Base-by-base conservation (phyloP, 2,329 filamentous ascomycete species). In the Teratosphaeria gauchensis region DNA sequence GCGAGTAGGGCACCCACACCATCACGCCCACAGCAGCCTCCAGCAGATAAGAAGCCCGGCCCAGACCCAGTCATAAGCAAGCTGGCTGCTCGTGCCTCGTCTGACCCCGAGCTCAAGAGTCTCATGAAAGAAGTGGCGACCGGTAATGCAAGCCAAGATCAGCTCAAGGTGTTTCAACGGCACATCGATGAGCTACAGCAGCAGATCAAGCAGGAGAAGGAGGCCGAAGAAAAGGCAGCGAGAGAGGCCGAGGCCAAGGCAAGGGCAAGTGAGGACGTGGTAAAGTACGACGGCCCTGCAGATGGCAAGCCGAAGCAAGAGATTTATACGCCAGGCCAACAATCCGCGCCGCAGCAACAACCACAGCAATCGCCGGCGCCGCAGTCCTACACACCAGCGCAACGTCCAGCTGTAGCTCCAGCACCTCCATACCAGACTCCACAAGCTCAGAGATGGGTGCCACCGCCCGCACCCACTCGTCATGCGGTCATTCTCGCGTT, bases 91-190 rank as follows among this genome's bases (percentile, higher is more conserved):
- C 84, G 84, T 63, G 89, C 89, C 6, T 88, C 87, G 0, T 84
- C 83, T 30, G 87, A 94, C 68, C 81, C 84, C 0, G 80, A 87
- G 58, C 76, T 94, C 9, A 86, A 90, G 59, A 84, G 87, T 38
- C 77, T 94, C 0, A 94, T 94, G 89, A 90, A 90, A 71, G 84
- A 89, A 56, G 89, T 94, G 0, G 89, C 89, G 0, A 84, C 86
- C 31, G 89, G 89, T 1, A 82, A 86, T 64, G 89, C 89, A 0
- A 84, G 82, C 12, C 81, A 84, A 42, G 82, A 84, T 14, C 88
- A 94, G 69, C 75, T 94, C 12, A 84, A 84, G 53, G 83, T 85
- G 62, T 94, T 94, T 65, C 89, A 94, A 69, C 81, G 80, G 54
- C 89, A 94, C 51, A 94, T 94, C 62, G 87, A 91, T 66, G 85